Evolutionary conservation across 805 yeast species (phyloP).

Genomic region (Ogataea paradorogensis): DNA sequence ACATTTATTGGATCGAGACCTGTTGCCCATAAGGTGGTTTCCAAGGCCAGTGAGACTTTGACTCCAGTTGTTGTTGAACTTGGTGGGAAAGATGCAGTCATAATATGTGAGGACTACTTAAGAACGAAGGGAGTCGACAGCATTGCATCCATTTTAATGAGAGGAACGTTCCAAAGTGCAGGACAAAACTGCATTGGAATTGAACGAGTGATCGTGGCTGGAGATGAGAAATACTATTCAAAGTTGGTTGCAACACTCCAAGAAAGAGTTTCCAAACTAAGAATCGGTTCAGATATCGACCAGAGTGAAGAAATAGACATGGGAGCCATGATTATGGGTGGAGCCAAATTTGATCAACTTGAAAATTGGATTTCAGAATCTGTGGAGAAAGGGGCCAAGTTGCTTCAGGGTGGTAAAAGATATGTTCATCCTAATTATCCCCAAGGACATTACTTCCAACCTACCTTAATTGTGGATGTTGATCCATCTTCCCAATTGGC

Average conservation of each 20-base stretch:
- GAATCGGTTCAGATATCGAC: slow-evolving; percentile 90
- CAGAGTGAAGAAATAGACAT: slow-evolving; percentile 87
- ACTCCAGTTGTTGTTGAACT: slow-evolving; percentile 95
- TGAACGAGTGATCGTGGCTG: slow-evolving; percentile 85
- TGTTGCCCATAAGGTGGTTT: slow-evolving; percentile 84
- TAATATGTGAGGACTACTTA: slow-evolving; percentile 78
- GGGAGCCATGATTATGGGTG: slow-evolving; percentile 89
- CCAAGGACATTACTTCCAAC: slow-evolving; percentile 89
- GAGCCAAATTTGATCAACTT: slow-evolving; percentile 64
- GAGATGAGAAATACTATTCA: slow-evolving; percentile 56
- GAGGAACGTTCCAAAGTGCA: slow-evolving; percentile 96
- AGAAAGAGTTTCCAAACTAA: slow-evolving; percentile 54
- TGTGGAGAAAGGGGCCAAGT: slow-evolving; percentile 72
- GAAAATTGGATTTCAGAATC: slow-evolving; percentile 72
- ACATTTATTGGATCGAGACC: slow-evolving; percentile 96
- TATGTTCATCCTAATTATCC: slow-evolving; percentile 89
- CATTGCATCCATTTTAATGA: slow-evolving; percentile 76
- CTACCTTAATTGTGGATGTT: slow-evolving; percentile 84
- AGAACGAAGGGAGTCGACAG: slow-evolving; percentile 43
- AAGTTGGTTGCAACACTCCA: slow-evolving; percentile 54
- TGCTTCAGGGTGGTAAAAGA: slow-evolving; percentile 78
- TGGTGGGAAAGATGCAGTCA: slow-evolving; percentile 94
- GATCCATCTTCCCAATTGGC: slow-evolving; percentile 76
- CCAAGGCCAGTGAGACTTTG: slow-evolving; percentile 78
- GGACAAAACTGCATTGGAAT: slow-evolving; percentile 99